Evolutionary conservation across 1,284 basidiomycete species (phyloP), one percentile per base, ranked within the genome.

Genomic region (Trichosporon ovoides): DNA sequence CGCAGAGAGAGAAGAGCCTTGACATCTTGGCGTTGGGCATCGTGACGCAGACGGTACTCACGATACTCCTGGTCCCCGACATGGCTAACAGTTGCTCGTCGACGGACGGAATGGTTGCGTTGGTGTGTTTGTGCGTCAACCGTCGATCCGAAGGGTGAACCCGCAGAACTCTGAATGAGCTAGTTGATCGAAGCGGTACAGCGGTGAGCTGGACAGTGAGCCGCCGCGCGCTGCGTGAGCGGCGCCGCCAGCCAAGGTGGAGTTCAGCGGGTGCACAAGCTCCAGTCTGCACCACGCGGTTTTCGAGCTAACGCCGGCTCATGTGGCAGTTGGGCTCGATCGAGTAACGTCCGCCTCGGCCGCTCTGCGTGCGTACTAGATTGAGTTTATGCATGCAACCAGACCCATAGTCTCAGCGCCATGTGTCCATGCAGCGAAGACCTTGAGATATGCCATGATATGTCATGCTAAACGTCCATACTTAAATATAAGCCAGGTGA

Each of bases 51-150:
- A 5, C 9, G 28, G 19, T 3, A 65, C 68, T 62, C 56, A 70
- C 68, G 46, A 68, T 62, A 61, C 68, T 70, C 52, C 66, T 54
- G 48, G 65, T 58, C 22, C 63, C 66, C 50, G 61, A 64, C 63
- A 64, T 64, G 12, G 48, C 53, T 49, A 56, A 11, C 13, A 60
- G 54, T 24, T 63, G 50, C 20, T 60, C 40, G 40, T 60, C 58
- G 34, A 56, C 56, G 28, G 61, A 48, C 28, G 31, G 20, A 35
- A 24, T 37, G 49, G 46, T 28, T 37, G 22, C 38, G 19, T 46
- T 34, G 53, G 14, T 3, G 43, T 48, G 22, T 48, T 24, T 16
- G 55, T 34, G 50, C 35, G 35, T 18, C 22, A n/a, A 36, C 20
- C 31, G 13, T 16, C 38, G 28, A n/a, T 19, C 52, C 10, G 18